Conservation (phyloP, 2,329 filamentous ascomycete genomes). For the Kalaharituber pfeilii region DNA sequence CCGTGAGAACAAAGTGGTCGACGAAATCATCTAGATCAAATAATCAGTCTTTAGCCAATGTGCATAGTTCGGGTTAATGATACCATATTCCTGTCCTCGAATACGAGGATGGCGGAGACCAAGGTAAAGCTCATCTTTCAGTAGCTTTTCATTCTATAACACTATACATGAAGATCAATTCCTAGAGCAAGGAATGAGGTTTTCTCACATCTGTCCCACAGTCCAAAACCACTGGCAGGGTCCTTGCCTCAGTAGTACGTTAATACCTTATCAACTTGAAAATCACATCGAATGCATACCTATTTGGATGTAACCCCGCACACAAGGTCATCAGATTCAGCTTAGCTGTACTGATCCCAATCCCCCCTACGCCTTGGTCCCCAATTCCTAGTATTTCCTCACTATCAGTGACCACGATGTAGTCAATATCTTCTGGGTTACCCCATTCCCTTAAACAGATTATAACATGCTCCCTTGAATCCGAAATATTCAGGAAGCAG, state of each 20-base stretch:
- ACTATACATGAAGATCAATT: background rate
- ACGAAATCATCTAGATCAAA: background rate
- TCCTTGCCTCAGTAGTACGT: constrained; percentile 11
- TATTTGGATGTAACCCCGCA: constrained; percentile 66
- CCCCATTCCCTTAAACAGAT: constrained; percentile 39
- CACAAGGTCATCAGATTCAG: constrained; percentile 67
- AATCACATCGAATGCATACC: no score
- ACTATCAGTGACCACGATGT: constrained; percentile 67
- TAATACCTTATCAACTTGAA: background rate
- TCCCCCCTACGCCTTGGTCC: constrained; percentile 71
- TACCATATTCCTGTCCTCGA: constrained; percentile 47
- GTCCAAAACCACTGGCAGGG: constrained; percentile 66
- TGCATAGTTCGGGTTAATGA: background rate
- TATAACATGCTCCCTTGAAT: constrained; percentile 11
- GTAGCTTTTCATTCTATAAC: constrained; percentile 46
- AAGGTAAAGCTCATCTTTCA: constrained; percentile 63
- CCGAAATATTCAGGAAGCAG: constrained; percentile 18
- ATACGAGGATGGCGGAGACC: constrained; percentile 51
- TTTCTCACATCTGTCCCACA: constrained; percentile 53
- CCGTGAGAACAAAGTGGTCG: constrained; percentile 50
- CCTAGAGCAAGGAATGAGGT: background rate
- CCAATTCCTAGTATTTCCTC: constrained; percentile 61
- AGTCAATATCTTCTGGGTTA: constrained; percentile 56
- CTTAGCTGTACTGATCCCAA: constrained; percentile 72
- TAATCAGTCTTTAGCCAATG: background rate